Percentiles rank a stretch among this genome's conserved stretches.
phyloP scores from a whole-genome alignment of 1,139 yeast species.

The Blastobotrys raffinosifermentans region DNA sequence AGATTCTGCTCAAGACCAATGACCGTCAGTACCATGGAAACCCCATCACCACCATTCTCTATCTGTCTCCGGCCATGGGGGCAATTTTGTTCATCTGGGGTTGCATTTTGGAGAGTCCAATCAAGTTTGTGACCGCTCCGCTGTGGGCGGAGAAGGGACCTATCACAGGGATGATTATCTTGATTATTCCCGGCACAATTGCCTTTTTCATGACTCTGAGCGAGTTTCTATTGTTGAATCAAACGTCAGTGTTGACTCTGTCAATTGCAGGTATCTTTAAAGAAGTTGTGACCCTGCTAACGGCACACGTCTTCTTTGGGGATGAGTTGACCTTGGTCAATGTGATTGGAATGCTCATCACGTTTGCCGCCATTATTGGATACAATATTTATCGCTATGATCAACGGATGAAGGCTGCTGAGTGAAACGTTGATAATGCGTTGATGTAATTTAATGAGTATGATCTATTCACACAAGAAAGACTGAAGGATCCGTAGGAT shows the following conservation, averaged over 20 bases:
- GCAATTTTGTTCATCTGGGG: conserved; percentile 56
- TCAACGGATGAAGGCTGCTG: not conserved
- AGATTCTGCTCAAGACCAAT: conserved; percentile 51
- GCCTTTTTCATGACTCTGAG: conserved; percentile 89
- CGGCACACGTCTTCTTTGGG: conserved; percentile 67
- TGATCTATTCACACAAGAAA: too few species aligned
- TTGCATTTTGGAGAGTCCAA: conserved; percentile 58
- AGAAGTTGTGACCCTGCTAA: conserved; percentile 74
- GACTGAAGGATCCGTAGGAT: too few species aligned
- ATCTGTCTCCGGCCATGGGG: conserved; percentile 81
- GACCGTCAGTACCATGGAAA: conserved; percentile 34
- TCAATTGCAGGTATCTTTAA: conserved; percentile 91
- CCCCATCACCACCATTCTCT: conserved; percentile 78
- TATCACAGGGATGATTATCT: conserved; percentile 47
- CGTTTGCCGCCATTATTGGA: conserved; percentile 71
- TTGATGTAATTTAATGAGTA: too few species aligned
- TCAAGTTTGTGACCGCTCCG: conserved; percentile 44
- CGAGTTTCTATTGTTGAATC: conserved; percentile 76
- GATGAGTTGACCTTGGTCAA: conserved; percentile 66
- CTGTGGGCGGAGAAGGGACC: conserved; percentile 62
- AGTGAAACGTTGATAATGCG: too few species aligned
- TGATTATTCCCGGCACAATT: conserved; percentile 74
- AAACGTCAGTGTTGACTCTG: conserved; percentile 79
- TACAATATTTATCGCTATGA: conserved; percentile 45
- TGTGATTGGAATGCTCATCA: conserved; percentile 68